These are phyloP conservation scores for Wickerhamomyces chaumierensis DNA, from an alignment of 805 yeast species.

Conservation along the genomic window DNA sequence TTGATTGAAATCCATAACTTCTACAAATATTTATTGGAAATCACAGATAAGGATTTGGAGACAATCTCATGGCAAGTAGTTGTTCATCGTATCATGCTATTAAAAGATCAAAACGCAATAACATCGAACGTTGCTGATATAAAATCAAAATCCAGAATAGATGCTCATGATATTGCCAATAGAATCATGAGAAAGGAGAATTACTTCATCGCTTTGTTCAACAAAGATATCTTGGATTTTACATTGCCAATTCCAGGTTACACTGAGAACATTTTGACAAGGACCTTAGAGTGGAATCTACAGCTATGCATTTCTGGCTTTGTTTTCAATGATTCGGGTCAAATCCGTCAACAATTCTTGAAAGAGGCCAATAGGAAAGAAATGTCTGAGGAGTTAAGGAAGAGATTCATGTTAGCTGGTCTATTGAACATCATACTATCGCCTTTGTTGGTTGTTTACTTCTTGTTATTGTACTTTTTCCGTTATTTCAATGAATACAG, in stretches of 20 bases:
- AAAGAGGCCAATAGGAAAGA: constrained; percentile 59
- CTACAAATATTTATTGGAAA: constrained; percentile 57
- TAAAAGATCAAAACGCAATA: constrained; percentile 71
- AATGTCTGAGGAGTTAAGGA: constrained; percentile 56
- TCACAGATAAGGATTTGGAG: constrained; percentile 75
- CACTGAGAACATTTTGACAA: constrained; percentile 44
- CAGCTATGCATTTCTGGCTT: constrained; percentile 80
- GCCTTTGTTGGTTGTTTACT: constrained; percentile 79
- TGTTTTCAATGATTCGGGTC: constrained; percentile 77
- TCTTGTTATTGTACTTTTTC: constrained; percentile 74
- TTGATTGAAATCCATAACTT: constrained; percentile 68
- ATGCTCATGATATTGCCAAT: constrained; percentile 92
- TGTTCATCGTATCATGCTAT: constrained; percentile 58
- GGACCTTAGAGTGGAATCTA: constrained; percentile 90
- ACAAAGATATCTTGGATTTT: constrained; percentile 62
- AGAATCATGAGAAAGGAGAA: constrained; percentile 93
- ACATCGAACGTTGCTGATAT: constrained; percentile 40
- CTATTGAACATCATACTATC: constrained; percentile 70
- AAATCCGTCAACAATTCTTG: constrained; percentile 57
- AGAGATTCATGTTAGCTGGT: constrained; percentile 83
- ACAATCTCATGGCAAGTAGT: constrained; percentile 90
- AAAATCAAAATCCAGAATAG: constrained; percentile 62
- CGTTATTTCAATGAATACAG: constrained; percentile 88
- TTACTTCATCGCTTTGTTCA: constrained; percentile 81
- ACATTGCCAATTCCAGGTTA: constrained; percentile 43